Percentiles rank a stretch among this genome's conserved stretches.
These are phyloP conservation scores for Phialemoniopsis sp. DNA, from an alignment of 2,329 filamentous ascomycete species.

Conservation along the genomic window DNA sequence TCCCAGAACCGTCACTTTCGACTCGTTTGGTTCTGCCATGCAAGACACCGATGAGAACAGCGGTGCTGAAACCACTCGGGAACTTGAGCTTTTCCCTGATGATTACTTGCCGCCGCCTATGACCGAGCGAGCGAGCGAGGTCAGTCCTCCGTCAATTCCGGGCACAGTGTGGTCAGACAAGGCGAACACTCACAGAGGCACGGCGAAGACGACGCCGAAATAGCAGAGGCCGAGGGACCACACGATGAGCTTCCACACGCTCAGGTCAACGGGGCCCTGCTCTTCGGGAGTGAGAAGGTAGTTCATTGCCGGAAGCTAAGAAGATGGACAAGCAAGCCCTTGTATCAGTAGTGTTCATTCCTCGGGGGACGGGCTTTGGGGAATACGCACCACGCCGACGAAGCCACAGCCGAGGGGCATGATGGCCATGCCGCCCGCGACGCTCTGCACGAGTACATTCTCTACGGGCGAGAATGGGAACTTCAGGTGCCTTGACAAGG, in stretches of 20 bases:
- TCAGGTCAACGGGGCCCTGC: constrained; percentile 69
- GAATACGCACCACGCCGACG: constrained; percentile 67
- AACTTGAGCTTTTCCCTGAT: constrained; percentile 90
- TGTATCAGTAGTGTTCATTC: too few species aligned
- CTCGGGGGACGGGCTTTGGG: not conserved
- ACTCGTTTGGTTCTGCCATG: constrained; percentile 53
- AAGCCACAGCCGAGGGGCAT: constrained; percentile 97
- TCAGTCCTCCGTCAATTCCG: not conserved
- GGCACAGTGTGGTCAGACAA: not conserved
- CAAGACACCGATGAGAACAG: constrained; percentile 85
- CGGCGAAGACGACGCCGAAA: constrained; percentile 95
- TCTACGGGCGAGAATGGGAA: constrained; percentile 91
- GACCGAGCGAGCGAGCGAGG: not conserved
- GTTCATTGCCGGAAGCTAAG: constrained; percentile 78
- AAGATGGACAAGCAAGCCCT: too few species aligned
- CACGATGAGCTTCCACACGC: constrained; percentile 72
- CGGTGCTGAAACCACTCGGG: constrained; percentile 92
- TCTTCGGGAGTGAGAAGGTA: constrained; percentile 77
- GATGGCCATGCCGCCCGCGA: constrained; percentile 90
- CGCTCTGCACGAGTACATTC: constrained; percentile 94
- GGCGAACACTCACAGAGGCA: constrained; percentile 65
- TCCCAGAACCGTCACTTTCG: constrained; percentile 1
- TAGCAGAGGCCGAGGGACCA: constrained; percentile 94
- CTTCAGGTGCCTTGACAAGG: constrained; percentile 65
- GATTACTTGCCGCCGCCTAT: constrained; percentile 77